Evolutionary conservation across 176 grass and related monocot species (phyloP).

Genomic region (Secale cereale): DNA sequence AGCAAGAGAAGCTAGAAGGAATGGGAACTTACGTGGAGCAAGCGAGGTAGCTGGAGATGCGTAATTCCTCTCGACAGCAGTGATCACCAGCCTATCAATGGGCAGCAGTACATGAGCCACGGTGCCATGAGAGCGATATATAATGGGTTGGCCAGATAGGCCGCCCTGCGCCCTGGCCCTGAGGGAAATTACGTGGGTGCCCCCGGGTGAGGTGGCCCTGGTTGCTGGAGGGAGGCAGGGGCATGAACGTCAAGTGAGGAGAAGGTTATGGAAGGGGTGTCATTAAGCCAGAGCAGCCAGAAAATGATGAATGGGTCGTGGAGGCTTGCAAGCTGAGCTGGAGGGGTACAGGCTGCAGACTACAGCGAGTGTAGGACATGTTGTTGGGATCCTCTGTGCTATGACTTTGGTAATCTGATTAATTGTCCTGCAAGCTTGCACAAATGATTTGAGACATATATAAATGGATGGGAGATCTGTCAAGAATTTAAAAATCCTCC

Average conservation of each 20-base stretch:
- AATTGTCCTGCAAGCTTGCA: background rate
- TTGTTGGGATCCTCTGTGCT: constrained; percentile 17
- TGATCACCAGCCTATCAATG: constrained; percentile 32
- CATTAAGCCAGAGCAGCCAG: background rate
- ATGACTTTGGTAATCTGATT: background rate
- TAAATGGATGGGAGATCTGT: background rate
- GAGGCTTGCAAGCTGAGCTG: constrained; percentile 31
- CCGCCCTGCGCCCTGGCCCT: background rate
- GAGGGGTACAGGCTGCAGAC: background rate
- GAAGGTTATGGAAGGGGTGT: constrained; percentile 45
- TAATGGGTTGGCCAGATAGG: constrained; percentile 28
- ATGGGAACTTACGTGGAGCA: constrained; percentile 10
- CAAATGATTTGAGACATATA: background rate
- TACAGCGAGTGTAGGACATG: background rate
- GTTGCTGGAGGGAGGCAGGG: background rate
- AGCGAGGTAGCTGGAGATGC: background rate
- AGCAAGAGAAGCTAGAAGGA: background rate
- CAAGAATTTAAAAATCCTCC: background rate
- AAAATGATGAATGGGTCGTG: constrained; percentile 10
- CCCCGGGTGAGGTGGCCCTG: background rate
- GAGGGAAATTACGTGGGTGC: background rate
- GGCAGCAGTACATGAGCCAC: constrained; percentile 28
- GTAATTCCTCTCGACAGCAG: background rate
- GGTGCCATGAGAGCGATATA: constrained; percentile 43
- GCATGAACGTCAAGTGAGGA: background rate